These are phyloP conservation scores for Balamuthia mandrillaris DNA, from an alignment of 208 protist species.

Conservation along the genomic window DNA sequence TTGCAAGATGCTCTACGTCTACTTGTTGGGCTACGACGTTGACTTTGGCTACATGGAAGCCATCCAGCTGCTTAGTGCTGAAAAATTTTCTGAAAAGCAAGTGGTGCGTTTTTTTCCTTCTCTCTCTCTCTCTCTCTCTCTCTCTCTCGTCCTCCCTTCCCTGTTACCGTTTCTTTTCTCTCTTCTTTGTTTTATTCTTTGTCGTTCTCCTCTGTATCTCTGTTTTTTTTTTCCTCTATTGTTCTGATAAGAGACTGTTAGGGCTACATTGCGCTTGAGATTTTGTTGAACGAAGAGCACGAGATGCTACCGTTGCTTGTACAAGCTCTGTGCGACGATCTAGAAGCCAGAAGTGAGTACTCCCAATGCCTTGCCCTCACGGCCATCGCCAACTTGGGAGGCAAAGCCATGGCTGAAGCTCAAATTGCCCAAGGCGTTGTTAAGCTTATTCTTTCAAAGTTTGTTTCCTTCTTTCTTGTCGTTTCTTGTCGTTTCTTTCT, in stretches of 20 bases:
- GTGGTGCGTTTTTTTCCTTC: too few species aligned
- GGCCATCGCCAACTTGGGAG: constrained; percentile 93
- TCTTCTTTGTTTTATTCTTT: too few species aligned
- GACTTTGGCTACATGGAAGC: constrained; percentile 99
- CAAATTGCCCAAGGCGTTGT: constrained; percentile 87
- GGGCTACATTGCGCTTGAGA: constrained; percentile 91
- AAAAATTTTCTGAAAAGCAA: constrained; percentile 93
- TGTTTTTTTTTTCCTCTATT: too few species aligned
- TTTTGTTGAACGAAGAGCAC: constrained; percentile 95
- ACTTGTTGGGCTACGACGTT: constrained; percentile 98
- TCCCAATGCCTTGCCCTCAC: constrained; percentile 91
- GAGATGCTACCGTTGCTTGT: constrained; percentile 96
- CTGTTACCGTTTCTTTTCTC: too few species aligned
- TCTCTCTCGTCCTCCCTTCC: not conserved
- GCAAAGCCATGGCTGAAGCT: constrained; percentile 94
- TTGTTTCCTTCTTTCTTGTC: not conserved
- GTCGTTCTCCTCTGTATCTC: too few species aligned
- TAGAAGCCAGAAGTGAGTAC: constrained; percentile 83
- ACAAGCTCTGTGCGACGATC: constrained; percentile 92
- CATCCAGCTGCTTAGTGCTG: constrained; percentile 91
- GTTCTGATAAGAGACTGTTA: constrained; percentile 13
- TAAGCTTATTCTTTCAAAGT: constrained; percentile 81
- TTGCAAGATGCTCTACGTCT: constrained; percentile 99
- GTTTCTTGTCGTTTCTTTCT: not conserved
- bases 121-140: not conserved